Percentiles rank a stretch among this genome's conserved stretches.
Evolutionary conservation across 2,329 filamentous ascomycete genomes (phyloP).

Genomic region (Elsinoe necatrix): DNA sequence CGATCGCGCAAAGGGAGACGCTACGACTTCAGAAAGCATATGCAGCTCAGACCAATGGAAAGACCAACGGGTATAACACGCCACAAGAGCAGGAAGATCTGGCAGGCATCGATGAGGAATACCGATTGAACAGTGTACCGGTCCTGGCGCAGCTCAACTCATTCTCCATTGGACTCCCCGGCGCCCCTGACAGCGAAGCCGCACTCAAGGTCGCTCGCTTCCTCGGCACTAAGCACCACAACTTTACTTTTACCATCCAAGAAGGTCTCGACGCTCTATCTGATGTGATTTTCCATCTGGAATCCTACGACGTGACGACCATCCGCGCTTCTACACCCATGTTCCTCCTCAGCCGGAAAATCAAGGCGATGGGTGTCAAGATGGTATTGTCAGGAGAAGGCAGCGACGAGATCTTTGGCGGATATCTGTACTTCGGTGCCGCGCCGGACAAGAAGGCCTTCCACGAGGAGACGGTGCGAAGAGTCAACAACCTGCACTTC

Average conservation of each 20-base stretch:
- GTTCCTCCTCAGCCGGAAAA: constrained; percentile 96
- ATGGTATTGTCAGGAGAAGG: constrained; percentile 98
- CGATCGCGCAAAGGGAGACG: constrained; percentile 92
- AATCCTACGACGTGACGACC: constrained; percentile 96
- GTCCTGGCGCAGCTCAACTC: constrained; percentile 94
- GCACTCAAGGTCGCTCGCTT: constrained; percentile 91
- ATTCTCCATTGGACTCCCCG: constrained; percentile 94
- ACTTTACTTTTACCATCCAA: constrained; percentile 96
- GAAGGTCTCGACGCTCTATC: constrained; percentile 94
- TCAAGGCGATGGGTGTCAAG: constrained; percentile 99
- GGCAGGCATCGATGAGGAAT: constrained; percentile 88
- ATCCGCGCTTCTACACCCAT: constrained; percentile 97
- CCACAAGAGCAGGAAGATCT: constrained; percentile 58
- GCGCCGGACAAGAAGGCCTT: constrained; percentile 87
- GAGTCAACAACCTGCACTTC: constrained; percentile 92
- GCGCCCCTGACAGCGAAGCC: constrained; percentile 83
- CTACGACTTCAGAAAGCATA: constrained; percentile 54
- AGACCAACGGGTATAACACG: constrained; percentile 40
- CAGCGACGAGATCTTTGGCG: constrained; percentile 95
- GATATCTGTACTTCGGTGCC: constrained; percentile 96
- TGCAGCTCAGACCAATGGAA: constrained; percentile 35
- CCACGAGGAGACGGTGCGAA: constrained; percentile 87
- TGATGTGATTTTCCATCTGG: constrained; percentile 96
- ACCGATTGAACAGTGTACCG: constrained; percentile 80
- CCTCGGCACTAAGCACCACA: constrained; percentile 94